phyloP scores from a whole-genome alignment of 2,329 filamentous ascomycete species.

The Colletotrichum higginsianum region DNA sequence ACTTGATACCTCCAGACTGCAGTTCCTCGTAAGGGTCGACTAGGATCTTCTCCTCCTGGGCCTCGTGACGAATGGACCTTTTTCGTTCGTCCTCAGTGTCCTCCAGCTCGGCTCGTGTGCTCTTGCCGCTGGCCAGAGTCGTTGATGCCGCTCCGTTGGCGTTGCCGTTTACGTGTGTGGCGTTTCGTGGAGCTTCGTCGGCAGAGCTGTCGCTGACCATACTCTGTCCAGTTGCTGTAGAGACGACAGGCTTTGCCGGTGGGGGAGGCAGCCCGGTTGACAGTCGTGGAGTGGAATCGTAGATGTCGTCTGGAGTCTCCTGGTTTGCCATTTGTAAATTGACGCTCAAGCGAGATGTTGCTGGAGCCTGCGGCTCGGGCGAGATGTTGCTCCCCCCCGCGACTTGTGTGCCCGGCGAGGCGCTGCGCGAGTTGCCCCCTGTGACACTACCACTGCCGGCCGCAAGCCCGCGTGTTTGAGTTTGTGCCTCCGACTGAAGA shows the following conservation, averaged over 20 bases:
- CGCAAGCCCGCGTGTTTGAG: not conserved
- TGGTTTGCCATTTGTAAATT: constrained; percentile 44
- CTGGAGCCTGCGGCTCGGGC: constrained; percentile 13
- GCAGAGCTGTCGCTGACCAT: constrained; percentile 39
- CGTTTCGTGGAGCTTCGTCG: constrained; percentile 38
- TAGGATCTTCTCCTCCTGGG: constrained; percentile 70
- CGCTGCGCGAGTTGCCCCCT: not conserved
- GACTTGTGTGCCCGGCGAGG: not conserved
- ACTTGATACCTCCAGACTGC: constrained; percentile 48
- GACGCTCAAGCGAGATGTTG: constrained; percentile 30
- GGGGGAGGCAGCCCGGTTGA: constrained; percentile 14
- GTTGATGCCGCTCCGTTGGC: constrained; percentile 26
- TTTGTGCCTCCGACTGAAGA: not conserved
- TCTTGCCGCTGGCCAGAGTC: constrained; percentile 38
- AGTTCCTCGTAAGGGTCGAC: constrained; percentile 51
- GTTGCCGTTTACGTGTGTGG: constrained; percentile 42
- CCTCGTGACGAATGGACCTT: constrained; percentile 59
- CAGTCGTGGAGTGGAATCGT: constrained; percentile 52
- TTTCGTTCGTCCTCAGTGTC: constrained; percentile 61
- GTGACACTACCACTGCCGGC: constrained; percentile 1
- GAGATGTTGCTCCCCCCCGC: constrained; percentile 4
- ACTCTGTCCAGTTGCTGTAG: constrained; percentile 38
- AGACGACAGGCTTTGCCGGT: constrained; percentile 23
- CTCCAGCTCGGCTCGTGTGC: constrained; percentile 55
- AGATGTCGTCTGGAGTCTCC: constrained; percentile 49